Percentiles rank a stretch among this genome's conserved stretches.
Evolutionary conservation across 768 basidiomycete species (phyloP).

Genomic region (Polyporus arcularius): DNA sequence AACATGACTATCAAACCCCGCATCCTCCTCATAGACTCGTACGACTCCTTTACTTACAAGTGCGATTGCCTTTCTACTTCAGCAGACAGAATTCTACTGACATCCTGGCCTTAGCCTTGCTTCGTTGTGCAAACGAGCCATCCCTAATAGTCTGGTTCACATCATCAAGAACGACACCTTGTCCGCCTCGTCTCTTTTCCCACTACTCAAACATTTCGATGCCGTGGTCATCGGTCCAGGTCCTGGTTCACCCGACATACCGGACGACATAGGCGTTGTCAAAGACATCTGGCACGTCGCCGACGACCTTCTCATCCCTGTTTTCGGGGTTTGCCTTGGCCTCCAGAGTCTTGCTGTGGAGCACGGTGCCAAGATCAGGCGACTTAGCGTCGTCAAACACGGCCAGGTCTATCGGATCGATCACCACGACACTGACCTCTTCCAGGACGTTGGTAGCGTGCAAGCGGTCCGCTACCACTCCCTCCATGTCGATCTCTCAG

Average conservation of each 20-base stretch:
- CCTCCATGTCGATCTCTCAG: constrained; percentile 57
- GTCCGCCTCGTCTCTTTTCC: constrained; percentile 48
- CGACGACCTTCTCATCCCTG: constrained; percentile 54
- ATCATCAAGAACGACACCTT: constrained; percentile 76
- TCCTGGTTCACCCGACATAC: constrained; percentile 71
- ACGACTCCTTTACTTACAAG: constrained; percentile 91
- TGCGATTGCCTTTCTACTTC: constrained; percentile 36
- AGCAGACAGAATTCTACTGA: neutral
- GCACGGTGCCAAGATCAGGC: constrained; percentile 60
- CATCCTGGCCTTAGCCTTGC: constrained; percentile 54
- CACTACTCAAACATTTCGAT: constrained; percentile 60
- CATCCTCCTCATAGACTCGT: constrained; percentile 77
- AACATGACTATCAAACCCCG: constrained; percentile 35
- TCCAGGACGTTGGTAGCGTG: constrained; percentile 53
- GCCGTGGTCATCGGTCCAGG: constrained; percentile 79
- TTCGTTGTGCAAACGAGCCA: constrained; percentile 62
- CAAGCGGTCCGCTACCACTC: constrained; percentile 81
- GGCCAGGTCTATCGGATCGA: constrained; percentile 69
- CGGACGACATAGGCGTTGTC: constrained; percentile 67
- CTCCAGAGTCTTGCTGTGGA: constrained; percentile 74
- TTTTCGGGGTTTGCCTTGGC: constrained; percentile 85
- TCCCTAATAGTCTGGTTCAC: constrained; percentile 60
- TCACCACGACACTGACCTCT: constrained; percentile 62
- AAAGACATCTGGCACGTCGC: constrained; percentile 68
- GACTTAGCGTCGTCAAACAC: constrained; percentile 72